These are phyloP conservation scores for Ustilago nuda DNA, from an alignment of 1,284 basidiomycete species.

Conservation along the genomic window DNA sequence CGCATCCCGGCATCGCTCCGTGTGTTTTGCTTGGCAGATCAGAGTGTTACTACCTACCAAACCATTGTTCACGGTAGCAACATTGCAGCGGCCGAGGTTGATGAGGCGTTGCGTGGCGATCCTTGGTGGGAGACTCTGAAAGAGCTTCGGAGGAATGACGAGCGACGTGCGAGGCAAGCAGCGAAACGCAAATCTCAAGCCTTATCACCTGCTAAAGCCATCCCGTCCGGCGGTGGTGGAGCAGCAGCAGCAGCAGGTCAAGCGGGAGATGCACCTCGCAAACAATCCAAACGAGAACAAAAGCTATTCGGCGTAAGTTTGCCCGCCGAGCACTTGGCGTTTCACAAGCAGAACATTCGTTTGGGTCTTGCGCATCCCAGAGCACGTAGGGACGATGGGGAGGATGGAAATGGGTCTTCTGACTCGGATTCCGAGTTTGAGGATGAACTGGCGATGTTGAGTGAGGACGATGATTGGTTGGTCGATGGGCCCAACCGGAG, in stretches of 20 bases:
- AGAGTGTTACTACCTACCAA: slow-evolving; percentile 60
- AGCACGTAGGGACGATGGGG: slow-evolving; percentile 50
- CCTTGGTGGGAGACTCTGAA: slow-evolving; percentile 68
- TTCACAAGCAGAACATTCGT: slow-evolving; percentile 66
- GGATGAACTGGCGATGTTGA: slow-evolving; percentile 61
- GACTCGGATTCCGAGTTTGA: slow-evolving; percentile 55
- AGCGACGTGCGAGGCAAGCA: slow-evolving; percentile 49
- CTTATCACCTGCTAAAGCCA: slow-evolving; percentile 38
- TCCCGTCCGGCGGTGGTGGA: slow-evolving; percentile 12
- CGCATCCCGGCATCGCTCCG: slow-evolving; percentile 67
- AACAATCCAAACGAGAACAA: slow-evolving; percentile 55
- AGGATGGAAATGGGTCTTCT: slow-evolving; percentile 46
- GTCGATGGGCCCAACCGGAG: slow-evolving; percentile 26
- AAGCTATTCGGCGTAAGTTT: slow-evolving; percentile 61
- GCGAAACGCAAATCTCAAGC: slow-evolving; percentile 51
- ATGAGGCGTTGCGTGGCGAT: slow-evolving; percentile 58
- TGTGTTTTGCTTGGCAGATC: slow-evolving; percentile 63
- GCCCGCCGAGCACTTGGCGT: slow-evolving; percentile 66
- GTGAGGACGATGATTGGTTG: slow-evolving; percentile 59
- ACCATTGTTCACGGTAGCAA: slow-evolving; percentile 63
- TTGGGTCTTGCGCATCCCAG: slow-evolving; percentile 67
- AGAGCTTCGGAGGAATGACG: slow-evolving; percentile 60
- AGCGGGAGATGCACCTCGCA: slow-evolving; percentile 19
- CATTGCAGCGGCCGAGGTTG: slow-evolving; percentile 44
- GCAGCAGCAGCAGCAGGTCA: neutral